Conservation (phyloP, 2,329 filamentous ascomycete genomes). For the Diaporthe citri region DNA sequence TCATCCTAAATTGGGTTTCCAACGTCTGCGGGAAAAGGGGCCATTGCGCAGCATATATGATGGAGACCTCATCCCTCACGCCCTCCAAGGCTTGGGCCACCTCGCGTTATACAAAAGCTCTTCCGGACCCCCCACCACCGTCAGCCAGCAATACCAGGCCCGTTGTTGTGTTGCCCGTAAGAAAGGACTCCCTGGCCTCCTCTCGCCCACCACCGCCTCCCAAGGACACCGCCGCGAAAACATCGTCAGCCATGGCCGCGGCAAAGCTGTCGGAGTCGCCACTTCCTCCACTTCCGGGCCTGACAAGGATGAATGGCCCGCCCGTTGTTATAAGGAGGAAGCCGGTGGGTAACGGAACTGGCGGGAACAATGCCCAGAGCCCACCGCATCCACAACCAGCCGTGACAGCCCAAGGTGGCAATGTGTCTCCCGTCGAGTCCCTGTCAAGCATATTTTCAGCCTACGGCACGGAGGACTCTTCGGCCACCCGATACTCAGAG, state of each 20-base stretch:
- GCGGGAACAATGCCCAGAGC: constrained; percentile 31
- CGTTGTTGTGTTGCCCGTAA: constrained; percentile 28
- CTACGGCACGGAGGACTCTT: constrained; percentile 51
- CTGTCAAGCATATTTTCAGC: constrained; percentile 68
- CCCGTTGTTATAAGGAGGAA: constrained; percentile 37
- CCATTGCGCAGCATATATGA: constrained; percentile 40
- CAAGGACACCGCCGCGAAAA: constrained; percentile 33
- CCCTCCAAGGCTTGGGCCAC: constrained; percentile 52
- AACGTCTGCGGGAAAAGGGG: constrained; percentile 24
- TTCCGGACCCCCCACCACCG: constrained; percentile 63
- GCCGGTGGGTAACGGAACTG: constrained; percentile 35
- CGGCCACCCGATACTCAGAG: constrained; percentile 31
- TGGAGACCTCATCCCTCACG: constrained; percentile 45
- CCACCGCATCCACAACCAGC: constrained; percentile 42
- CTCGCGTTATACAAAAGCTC: constrained; percentile 70
- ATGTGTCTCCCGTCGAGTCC: constrained; percentile 59
- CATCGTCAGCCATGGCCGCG: constrained; percentile 33
- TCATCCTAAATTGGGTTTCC: constrained; percentile 14
- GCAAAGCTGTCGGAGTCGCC: constrained; percentile 31
- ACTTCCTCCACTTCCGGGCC: constrained; percentile 33
- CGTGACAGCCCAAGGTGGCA: background rate
- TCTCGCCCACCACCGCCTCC: constrained; percentile 40
- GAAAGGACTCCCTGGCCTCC: constrained; percentile 41
- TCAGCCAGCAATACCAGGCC: constrained; percentile 39
- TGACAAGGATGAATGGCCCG: constrained; percentile 36